These are phyloP conservation scores for Mycogone perniciosa DNA, from an alignment of 2,329 filamentous ascomycete species.

Conservation along the genomic window DNA sequence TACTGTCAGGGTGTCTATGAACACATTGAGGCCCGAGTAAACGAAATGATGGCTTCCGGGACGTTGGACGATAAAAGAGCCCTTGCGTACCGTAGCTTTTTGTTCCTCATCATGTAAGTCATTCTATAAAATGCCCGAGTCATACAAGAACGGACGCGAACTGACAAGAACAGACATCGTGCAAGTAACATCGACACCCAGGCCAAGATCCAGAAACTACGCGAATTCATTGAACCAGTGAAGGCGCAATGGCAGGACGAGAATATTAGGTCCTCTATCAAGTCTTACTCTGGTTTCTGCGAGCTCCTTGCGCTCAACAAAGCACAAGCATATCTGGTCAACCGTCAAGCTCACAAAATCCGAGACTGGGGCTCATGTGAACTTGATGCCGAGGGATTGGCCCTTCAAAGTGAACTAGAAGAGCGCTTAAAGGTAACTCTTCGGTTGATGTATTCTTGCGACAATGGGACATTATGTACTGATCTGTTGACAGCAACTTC, in stretches of 20 bases:
- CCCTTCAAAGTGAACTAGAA: slow-evolving; percentile 72
- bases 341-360: slow-evolving; percentile 65
- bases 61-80: slow-evolving; percentile 74
- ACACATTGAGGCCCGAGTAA: slow-evolving; percentile 75
- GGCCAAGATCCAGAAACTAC: slow-evolving; percentile 65
- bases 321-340: slow-evolving; percentile 71
- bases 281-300: slow-evolving; percentile 73
- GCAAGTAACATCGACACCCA: slow-evolving; percentile 65
- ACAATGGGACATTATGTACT: slow-evolving; percentile 2
- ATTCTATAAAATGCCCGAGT: not conserved
- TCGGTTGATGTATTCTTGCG: not conserved
- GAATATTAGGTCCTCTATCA: slow-evolving; percentile 61
- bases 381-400: slow-evolving; percentile 72
- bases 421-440: slow-evolving; percentile 58
- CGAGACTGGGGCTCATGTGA: slow-evolving; percentile 75
- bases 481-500: slow-evolving; percentile 49
- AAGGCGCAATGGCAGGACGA: slow-evolving; percentile 72
- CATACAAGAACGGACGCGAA: slow-evolving; percentile 5
- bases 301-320: slow-evolving; percentile 71
- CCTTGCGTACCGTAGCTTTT: slow-evolving; percentile 79
- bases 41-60: slow-evolving; percentile 68
- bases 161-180: slow-evolving; percentile 56
- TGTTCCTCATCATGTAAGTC: slow-evolving; percentile 81
- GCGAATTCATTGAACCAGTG: slow-evolving; percentile 75
- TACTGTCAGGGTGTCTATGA: slow-evolving; percentile 67